Evolutionary conservation across 768 basidiomycete species (phyloP), one percentile per base, ranked within the genome.

Genomic region (Calvatia gigantea): DNA sequence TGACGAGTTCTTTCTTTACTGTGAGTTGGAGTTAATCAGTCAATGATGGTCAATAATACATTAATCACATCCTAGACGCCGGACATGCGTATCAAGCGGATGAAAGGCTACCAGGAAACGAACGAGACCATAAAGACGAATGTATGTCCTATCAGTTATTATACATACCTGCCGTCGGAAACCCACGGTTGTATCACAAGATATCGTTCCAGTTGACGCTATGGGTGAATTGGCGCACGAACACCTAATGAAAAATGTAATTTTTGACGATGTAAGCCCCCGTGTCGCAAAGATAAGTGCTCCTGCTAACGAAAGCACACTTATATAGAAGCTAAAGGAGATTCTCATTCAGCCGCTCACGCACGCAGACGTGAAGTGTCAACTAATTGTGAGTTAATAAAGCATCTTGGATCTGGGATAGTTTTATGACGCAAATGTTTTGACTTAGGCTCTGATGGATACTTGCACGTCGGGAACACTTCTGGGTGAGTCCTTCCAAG

Each of bases 61-160:
- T n/a, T 37, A n/a, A 42, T 21, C 12, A 6, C 35, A 21, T 21
- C 28, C 9, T 31, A 62, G 62, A 59, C 29, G 54, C 59, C 11
- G 59, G 62, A 2, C 62, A 62, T 43, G 60, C 59, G 1, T 35
- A 3, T 8, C 62, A 60, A 28, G 15, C 52, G 14, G 27, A 38
- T 3, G 35, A 50, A 4, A 51, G 54, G n/a, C 6, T 6, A 1
- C 38, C 35, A 8, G 44, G 38, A 2, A 53, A 48, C 1, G 62
- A 62, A 33, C 42, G 54, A 29, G 62, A 60, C 41, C 51, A 56
- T 15, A n/a, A 55, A 39, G 58, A 58, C 23, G 58, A 60, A 44
- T 60, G 62, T 62, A 44, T 4, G 58, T 46, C 8, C 23, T 5
- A 23, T 50, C 28, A 4, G 4, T 19, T 12, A 3, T 19, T 17